Conservation (phyloP, 2,329 filamentous ascomycete species). For the Aspergillus candidus region DNA sequence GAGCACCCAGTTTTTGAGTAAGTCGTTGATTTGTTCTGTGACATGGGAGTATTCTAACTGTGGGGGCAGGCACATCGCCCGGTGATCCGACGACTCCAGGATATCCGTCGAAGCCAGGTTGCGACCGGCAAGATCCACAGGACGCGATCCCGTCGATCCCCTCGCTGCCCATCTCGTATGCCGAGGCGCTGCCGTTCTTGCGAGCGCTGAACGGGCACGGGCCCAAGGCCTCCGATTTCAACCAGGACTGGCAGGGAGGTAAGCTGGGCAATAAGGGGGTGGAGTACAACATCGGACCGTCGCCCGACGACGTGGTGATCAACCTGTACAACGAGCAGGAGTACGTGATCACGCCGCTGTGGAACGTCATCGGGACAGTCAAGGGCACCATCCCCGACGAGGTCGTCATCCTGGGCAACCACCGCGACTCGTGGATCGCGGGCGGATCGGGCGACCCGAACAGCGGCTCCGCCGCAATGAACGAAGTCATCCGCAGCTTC, state of each 20-base stretch:
- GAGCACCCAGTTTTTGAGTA: constrained; percentile 74
- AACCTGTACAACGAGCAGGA: constrained; percentile 75
- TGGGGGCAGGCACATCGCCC: constrained; percentile 47
- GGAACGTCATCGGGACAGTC: constrained; percentile 89
- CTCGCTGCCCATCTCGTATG: constrained; percentile 84
- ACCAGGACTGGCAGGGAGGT: constrained; percentile 64
- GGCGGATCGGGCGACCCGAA: constrained; percentile 81
- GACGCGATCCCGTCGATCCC: constrained; percentile 74
- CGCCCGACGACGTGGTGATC: constrained; percentile 63
- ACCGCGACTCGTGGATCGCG: constrained; percentile 83
- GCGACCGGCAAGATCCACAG: constrained; percentile 64
- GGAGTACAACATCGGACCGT: constrained; percentile 77
- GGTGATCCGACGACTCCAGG: constrained; percentile 87
- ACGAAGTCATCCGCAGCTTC: constrained; percentile 71
- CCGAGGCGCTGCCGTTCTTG: constrained; percentile 79
- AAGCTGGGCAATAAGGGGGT: constrained; percentile 76
- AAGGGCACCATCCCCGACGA: constrained; percentile 82
- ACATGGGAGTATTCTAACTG: not conserved
- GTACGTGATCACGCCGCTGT: constrained; percentile 73
- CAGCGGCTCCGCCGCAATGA: constrained; percentile 71
- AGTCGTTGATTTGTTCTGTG: constrained; percentile 27
- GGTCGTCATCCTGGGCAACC: constrained; percentile 85
- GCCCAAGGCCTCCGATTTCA: constrained; percentile 67
- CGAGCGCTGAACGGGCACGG: constrained; percentile 85
- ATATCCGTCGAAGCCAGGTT: constrained; percentile 88